Conservation (phyloP, 2,329 filamentous ascomycete genomes). For the Epichloe sp. region DNA sequence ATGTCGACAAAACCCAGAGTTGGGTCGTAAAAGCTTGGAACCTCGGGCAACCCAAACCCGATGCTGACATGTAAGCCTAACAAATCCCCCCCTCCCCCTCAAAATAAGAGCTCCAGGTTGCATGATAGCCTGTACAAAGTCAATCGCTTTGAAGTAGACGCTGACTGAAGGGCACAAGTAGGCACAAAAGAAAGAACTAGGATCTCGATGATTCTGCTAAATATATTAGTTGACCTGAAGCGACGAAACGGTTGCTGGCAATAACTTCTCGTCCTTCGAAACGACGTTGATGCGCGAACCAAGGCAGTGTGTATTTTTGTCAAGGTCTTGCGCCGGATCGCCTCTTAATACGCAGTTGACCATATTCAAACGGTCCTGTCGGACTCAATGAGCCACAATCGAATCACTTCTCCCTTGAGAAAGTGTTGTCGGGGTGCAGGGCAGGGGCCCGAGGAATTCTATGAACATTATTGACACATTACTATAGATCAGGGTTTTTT, state of each 20-base stretch:
- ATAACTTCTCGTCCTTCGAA: background rate
- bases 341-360: background rate
- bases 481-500: no score
- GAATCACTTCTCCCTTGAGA: background rate
- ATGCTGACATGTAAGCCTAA: constrained; percentile 11
- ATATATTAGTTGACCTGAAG: background rate
- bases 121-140: background rate
- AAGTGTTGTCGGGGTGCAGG: no score
- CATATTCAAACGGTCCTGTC: background rate
- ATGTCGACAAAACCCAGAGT: constrained; percentile 61
- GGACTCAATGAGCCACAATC: background rate
- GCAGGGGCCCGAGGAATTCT: no score
- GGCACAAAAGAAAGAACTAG: constrained; percentile 7
- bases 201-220: background rate
- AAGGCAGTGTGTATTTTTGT: background rate
- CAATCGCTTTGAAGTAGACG: background rate
- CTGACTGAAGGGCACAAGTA: background rate
- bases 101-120: no score
- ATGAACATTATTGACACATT: no score
- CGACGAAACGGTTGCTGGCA: background rate
- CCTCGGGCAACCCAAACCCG: constrained; percentile 24
- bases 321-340: background rate
- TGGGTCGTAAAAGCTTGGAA: constrained; percentile 56
- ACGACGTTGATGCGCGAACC: background rate
- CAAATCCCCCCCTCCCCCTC: no score